Evolutionary conservation across 108 stramenopile genomes (phyloP), one percentile per base, ranked within the genome.

Genomic region (Cyclostephanos tholiformis): DNA sequence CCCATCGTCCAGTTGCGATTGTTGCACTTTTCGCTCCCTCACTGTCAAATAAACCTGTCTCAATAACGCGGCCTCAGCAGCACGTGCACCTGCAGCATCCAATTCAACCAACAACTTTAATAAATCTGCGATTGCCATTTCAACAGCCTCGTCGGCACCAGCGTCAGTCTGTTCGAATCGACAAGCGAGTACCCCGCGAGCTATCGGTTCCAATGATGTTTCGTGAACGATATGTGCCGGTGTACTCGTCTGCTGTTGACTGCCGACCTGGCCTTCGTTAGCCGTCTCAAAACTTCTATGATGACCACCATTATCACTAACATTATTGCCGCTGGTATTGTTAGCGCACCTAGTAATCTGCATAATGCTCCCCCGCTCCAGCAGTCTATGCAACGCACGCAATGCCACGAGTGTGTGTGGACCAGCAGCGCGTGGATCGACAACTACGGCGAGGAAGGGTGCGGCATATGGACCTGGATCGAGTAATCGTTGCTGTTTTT

Each of bases 151-250:
- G 56, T 95, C 94, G n/a, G 89, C 86, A 20, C 88, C 91, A 1
- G 91, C 89, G 83, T 95, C 91, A 1, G 94, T 95, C 62, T 95
- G 94, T 75, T 95, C 94, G 64, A 95, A 95, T 82, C 88, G 82
- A 69, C 94, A 95, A 22, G 80, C 82, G 49, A 95, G 66, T 16
- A 95, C 81, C 10, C 85, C 91, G 43, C 77, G 70, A n/a, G 80
- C 73, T 14, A 81, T 71, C 17, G 80, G 53, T 59, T 81, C 74
- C 12, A 81, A 35, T 39, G 23, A 26, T 14, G 76, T 72, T 53
- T 51, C 25, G 72, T 72, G 43, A 22, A 52, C n/a, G 14, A 52
- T 46, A 16, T 41, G 46, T 62, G 70, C 17, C 0, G 53, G 6
- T 3, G 59, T 9, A 43, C 20, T 26, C 5, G 1, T 35, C 35